Base-by-base conservation (phyloP, 2,329 filamentous ascomycete species). In the Claviceps paspali region DNA sequence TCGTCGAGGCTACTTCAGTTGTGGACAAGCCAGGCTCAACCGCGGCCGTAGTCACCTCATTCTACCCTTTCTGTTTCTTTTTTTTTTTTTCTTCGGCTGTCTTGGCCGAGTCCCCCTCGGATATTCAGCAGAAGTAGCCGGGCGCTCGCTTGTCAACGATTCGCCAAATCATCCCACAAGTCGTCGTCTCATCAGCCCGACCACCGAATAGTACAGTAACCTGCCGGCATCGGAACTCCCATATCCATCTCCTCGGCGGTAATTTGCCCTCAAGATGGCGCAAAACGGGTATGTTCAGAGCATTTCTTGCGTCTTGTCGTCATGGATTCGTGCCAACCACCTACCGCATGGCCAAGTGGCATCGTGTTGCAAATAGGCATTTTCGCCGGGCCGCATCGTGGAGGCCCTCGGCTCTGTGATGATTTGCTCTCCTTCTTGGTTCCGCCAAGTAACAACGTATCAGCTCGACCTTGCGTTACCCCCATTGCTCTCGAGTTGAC, bases 241-340 rank as follows among this genome's bases (percentile, higher is more conserved):
- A 12, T 6, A 22, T 32, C 12, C 19, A 23, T 21, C 17, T 19
- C 9, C 19, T 4, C 15, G 19, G 30, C 17, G 11, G 23, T 23
- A 29, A 33, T 26, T 38, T 33, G 36, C 37, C 47, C 47, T 39
- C 41, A 49, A 44, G 31, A 57, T 57, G 54, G 53, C 54, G 44
- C 54, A 57, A 46, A 54, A 57, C 38, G 51, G 54, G 45, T 47
- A 47, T 30, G 45, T 47, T 24, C 10, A 15, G 26, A 24, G 21
- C 35, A 18, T 11, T 36, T 19, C 11, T 36, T 17, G 27, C 12
- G 15, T 18, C 6, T 24, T 24, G 4, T 10, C 14, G 9, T 15
- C n/a, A 7, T n/a, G 3, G 18, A 28, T 4, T 10, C 17, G 22
- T 12, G 5, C 12, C 7, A 17, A n/a, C 9, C 17, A 32, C 15